Evolutionary conservation across 805 yeast species (phyloP).

Genomic region (Ogataea pini): DNA sequence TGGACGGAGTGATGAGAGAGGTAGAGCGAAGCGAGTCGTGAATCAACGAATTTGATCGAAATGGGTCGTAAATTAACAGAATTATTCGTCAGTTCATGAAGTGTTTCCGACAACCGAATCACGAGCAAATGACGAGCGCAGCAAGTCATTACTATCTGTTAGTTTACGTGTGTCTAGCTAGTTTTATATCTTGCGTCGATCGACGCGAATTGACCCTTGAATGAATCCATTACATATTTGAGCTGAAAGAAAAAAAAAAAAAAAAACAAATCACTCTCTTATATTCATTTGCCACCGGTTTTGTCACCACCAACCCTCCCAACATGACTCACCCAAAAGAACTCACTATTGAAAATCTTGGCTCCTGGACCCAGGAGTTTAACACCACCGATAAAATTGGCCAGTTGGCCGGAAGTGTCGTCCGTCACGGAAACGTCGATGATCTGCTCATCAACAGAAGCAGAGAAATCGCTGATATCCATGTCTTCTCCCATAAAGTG

Average conservation of each 20-base stretch:
- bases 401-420: slow-evolving; percentile 35
- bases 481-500: slow-evolving; percentile 45
- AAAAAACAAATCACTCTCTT: not conserved
- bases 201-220: not conserved
- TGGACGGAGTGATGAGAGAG: too few species aligned
- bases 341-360: slow-evolving; percentile 19
- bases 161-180: not conserved
- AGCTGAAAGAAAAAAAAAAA: too few species aligned
- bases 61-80: too few species aligned
- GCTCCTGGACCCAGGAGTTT: slow-evolving; percentile 32
- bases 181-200: slow-evolving; percentile 2
- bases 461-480: slow-evolving; percentile 32
- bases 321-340: slow-evolving; percentile 17
- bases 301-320: not conserved
- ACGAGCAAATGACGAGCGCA: too few species aligned
- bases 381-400: slow-evolving; percentile 28
- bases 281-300: not conserved
- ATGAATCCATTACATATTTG: not conserved
- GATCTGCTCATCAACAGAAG: slow-evolving; percentile 41
- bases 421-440: slow-evolving; percentile 40
- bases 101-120: too few species aligned
- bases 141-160: too few species aligned
- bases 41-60: too few species aligned
- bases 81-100: too few species aligned
- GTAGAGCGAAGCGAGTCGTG: too few species aligned